phyloP scores from a whole-genome alignment of 2,329 filamentous ascomycete species.

The Remersonia thermophila region DNA sequence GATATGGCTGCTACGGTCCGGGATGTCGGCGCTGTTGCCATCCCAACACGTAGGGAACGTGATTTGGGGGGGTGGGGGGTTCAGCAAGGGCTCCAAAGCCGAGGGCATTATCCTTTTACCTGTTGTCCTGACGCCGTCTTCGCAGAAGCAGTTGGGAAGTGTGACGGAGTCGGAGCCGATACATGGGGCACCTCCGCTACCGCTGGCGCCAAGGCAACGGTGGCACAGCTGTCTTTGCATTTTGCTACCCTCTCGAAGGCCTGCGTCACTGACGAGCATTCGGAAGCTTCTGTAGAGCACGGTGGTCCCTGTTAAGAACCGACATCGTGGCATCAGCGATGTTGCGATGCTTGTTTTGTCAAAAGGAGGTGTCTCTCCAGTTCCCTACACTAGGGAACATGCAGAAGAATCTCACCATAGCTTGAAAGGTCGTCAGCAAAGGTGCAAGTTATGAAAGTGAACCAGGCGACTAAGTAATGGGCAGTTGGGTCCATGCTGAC shows the following conservation, averaged over 20 bases:
- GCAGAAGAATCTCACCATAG: no score
- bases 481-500: conserved; percentile 16
- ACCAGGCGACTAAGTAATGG: conserved; percentile 14
- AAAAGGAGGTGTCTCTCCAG: no score
- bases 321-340: no score
- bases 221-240: conserved; percentile 28
- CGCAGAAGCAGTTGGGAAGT: conserved; percentile 28
- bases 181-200: conserved; percentile 26
- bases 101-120: no score
- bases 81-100: no score
- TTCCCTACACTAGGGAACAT: no score
- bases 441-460: conserved; percentile 17
- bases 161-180: conserved; percentile 27
- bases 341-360: no score
- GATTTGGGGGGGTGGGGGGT: no score
- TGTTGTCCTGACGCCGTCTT: conserved; percentile 31
- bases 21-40: conserved; percentile 34
- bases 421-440: conserved; percentile 19
- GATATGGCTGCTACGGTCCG: conserved; percentile 31
- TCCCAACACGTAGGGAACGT: conserved; percentile 41
- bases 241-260: conserved; percentile 22
- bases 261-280: conserved; percentile 28
- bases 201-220: conserved; percentile 27
- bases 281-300: no score
- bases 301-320: no score